Conservation (phyloP, 2,329 filamentous ascomycete genomes). For the Pseudogymnoascus sp. region DNA sequence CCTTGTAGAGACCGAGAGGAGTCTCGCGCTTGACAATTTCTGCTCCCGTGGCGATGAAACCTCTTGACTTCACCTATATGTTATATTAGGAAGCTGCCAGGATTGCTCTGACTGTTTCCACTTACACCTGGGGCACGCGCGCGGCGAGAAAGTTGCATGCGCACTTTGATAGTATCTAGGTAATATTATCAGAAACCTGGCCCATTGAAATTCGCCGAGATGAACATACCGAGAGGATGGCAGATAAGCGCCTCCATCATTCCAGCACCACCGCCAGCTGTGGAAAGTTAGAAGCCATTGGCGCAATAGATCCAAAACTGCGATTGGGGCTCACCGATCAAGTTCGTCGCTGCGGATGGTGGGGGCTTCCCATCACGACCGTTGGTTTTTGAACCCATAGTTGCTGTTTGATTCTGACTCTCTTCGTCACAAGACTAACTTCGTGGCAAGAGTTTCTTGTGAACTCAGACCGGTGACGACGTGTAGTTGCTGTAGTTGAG, state of each 20-base stretch:
- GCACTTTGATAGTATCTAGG: constrained; percentile 91
- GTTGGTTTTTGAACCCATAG: constrained; percentile 55
- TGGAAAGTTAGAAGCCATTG: constrained; percentile 13
- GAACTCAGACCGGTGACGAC: background rate
- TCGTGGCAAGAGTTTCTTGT: background rate
- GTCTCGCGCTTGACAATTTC: constrained; percentile 89
- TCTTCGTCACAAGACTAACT: constrained; percentile 3
- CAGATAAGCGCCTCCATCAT: constrained; percentile 99
- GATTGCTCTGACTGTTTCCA: constrained; percentile 17
- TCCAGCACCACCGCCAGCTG: constrained; percentile 90
- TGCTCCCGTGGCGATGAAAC: constrained; percentile 77
- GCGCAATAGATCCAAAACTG: constrained; percentile 10
- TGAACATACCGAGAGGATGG: constrained; percentile 72
- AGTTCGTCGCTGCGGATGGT: constrained; percentile 77
- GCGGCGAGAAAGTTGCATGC: constrained; percentile 93
- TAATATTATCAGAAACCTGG: constrained; percentile 17
- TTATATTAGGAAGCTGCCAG: background rate
- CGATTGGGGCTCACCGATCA: constrained; percentile 61
- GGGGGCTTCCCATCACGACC: constrained; percentile 61
- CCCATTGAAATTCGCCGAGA: background rate
- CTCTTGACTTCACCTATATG: constrained; percentile 60
- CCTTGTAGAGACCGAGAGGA: constrained; percentile 90
- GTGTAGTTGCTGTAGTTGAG: background rate
- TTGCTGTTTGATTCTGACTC: background rate
- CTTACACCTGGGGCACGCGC: constrained; percentile 70